phyloP scores from a whole-genome alignment of 768 basidiomycete species.

The Phylloporus rhodoxanthus region DNA sequence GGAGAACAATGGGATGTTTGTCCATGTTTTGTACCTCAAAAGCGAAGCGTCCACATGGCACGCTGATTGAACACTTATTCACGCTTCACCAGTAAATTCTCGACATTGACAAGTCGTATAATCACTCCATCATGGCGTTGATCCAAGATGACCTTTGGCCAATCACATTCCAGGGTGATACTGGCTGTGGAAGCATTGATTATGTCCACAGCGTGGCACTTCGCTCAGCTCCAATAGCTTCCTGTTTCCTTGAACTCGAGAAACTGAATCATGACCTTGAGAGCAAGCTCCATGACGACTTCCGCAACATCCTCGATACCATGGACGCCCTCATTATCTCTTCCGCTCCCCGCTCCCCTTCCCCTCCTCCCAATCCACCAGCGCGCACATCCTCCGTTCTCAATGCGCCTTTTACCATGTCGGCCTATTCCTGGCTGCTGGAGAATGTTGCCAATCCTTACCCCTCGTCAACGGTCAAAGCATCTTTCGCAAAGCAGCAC shows the following conservation, averaged over 20 bases:
- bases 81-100: no score
- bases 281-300: not conserved
- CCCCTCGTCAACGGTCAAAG: conserved; percentile 31
- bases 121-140: not conserved
- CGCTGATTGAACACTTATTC: no score
- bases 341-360: not conserved
- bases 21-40: no score
- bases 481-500: conserved; percentile 21
- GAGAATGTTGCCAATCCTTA: conserved; percentile 47
- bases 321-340: not conserved
- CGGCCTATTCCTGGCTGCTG: conserved; percentile 40
- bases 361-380: not conserved
- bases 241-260: not conserved
- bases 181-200: not conserved
- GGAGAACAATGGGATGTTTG: not conserved
- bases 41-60: no score
- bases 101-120: not conserved
- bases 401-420: not conserved
- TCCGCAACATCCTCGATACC: not conserved
- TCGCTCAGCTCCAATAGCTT: not conserved
- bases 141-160: not conserved
- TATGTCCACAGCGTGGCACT: not conserved
- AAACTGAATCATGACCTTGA: not conserved
- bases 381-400: not conserved
- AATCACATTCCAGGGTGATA: not conserved